These are phyloP conservation scores for Lepiota brunneoincarnata DNA, from an alignment of 768 basidiomycete genomes.

Conservation along the genomic window DNA sequence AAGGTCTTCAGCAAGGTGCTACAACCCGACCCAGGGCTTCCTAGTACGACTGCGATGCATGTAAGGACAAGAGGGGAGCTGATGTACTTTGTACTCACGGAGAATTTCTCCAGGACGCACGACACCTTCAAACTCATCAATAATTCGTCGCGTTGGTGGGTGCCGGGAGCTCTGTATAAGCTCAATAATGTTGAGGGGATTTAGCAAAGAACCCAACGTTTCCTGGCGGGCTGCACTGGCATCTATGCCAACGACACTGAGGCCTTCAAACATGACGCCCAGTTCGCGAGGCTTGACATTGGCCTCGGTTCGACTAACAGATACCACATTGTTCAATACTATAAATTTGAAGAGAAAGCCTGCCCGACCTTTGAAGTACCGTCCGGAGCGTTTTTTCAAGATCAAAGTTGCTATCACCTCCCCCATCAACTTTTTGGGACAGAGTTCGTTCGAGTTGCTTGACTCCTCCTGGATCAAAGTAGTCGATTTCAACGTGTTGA, in stretches of 20 bases:
- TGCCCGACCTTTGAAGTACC: too few relatives aligned
- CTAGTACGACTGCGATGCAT: slow-evolving; percentile 63
- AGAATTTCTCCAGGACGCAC: slow-evolving; percentile 75
- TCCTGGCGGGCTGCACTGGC: slow-evolving; percentile 40
- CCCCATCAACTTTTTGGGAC: too few relatives aligned
- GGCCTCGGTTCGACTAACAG: too few relatives aligned
- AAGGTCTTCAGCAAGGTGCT: slow-evolving; percentile 80
- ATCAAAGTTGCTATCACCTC: too few relatives aligned
- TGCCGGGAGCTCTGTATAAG: slow-evolving; percentile 50
- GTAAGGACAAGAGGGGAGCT: background rate
- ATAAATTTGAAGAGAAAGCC: too few relatives aligned
- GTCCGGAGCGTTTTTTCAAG: too few relatives aligned
- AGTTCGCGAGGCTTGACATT: slow-evolving; percentile 39
- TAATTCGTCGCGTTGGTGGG: slow-evolving; percentile 61
- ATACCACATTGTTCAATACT: too few relatives aligned
- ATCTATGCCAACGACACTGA: slow-evolving; percentile 50
- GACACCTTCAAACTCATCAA: slow-evolving; percentile 63
- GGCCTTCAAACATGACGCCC: slow-evolving; percentile 49
- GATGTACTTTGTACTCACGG: slow-evolving; percentile 58
- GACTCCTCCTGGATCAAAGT: too few relatives aligned
- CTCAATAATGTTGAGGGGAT: slow-evolving; percentile 37
- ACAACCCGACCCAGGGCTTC: slow-evolving; percentile 84
- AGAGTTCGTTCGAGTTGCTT: too few relatives aligned
- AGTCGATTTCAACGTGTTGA: too few relatives aligned
- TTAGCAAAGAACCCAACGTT: slow-evolving; percentile 52